These are phyloP conservation scores for Cordyceps tenuipes DNA, from an alignment of 2,329 filamentous ascomycete species.

Conservation along the genomic window DNA sequence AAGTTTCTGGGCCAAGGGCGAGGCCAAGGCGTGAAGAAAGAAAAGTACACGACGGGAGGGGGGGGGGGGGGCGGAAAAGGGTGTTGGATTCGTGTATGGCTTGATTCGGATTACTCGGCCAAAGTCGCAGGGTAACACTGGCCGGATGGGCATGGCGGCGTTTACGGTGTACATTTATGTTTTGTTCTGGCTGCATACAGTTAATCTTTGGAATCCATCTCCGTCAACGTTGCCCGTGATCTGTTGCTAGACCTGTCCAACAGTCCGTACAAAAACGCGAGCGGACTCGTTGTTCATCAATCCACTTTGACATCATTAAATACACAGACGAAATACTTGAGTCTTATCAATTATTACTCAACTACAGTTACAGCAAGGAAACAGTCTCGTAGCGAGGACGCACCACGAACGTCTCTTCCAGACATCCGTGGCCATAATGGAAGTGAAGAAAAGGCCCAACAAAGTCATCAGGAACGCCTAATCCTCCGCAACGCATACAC, in stretches of 20 bases:
- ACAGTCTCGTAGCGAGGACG: constrained; percentile 2
- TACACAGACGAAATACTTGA: not conserved
- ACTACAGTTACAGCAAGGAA: constrained; percentile 9
- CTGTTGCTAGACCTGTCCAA: too few species aligned
- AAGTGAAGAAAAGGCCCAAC: not conserved
- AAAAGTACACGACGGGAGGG: not conserved
- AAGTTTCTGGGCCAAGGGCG: constrained; percentile 39
- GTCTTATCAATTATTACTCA: constrained; percentile 6
- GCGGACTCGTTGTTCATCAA: not conserved
- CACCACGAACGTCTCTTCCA: not conserved
- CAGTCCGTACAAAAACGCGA: not conserved
- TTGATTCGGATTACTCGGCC: constrained; percentile 17
- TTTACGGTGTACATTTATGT: constrained; percentile 11
- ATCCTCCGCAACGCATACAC: constrained; percentile 2
- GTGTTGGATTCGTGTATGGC: constrained; percentile 23
- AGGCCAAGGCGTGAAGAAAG: constrained; percentile 21
- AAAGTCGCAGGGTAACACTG: constrained; percentile 9
- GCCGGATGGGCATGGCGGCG: constrained; percentile 29
- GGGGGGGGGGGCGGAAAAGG: constrained; percentile 2
- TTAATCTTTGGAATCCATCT: constrained; percentile 3
- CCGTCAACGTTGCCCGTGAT: not conserved
- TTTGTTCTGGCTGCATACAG: constrained; percentile 4
- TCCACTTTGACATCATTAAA: not conserved
- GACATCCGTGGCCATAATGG: not conserved
- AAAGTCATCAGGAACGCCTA: not conserved